These are phyloP conservation scores for Debaryomyces subglobosus DNA, from an alignment of 1,139 yeast genomes.

Conservation along the genomic window DNA sequence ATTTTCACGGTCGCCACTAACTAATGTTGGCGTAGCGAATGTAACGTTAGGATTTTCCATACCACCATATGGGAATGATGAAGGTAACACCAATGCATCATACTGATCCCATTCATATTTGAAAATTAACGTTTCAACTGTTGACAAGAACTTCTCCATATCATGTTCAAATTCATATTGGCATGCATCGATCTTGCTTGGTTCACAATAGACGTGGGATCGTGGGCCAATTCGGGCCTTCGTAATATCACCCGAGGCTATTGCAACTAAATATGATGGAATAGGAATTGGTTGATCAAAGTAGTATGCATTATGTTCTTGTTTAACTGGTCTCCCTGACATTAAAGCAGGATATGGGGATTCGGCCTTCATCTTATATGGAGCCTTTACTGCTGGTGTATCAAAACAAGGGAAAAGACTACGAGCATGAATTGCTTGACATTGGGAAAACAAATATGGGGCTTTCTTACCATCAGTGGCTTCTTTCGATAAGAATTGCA, in stretches of 20 bases:
- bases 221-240: constrained; percentile 82
- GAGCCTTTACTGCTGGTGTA: constrained; percentile 81
- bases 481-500: constrained; percentile 79
- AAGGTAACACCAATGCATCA: constrained; percentile 79
- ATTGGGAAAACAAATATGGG: constrained; percentile 85
- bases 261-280: constrained; percentile 81
- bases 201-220: constrained; percentile 81
- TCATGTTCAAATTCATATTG: constrained; percentile 81
- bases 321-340: constrained; percentile 57
- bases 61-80: constrained; percentile 91
- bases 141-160: constrained; percentile 73
- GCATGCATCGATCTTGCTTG: constrained; percentile 65
- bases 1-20: constrained; percentile 83
- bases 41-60: constrained; percentile 95
- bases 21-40: constrained; percentile 87
- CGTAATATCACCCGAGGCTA: constrained; percentile 81
- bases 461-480: constrained; percentile 75
- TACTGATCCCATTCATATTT: constrained; percentile 85
- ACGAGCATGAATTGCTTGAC: constrained; percentile 91
- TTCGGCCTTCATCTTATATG: constrained; percentile 58
- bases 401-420: constrained; percentile 89
- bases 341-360: constrained; percentile 72
- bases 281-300: constrained; percentile 82
- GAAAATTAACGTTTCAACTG: constrained; percentile 82
- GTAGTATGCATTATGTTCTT: constrained; percentile 30